Conservation (phyloP, 164 flowering plant species). For the Cinnamomum chago region DNA sequence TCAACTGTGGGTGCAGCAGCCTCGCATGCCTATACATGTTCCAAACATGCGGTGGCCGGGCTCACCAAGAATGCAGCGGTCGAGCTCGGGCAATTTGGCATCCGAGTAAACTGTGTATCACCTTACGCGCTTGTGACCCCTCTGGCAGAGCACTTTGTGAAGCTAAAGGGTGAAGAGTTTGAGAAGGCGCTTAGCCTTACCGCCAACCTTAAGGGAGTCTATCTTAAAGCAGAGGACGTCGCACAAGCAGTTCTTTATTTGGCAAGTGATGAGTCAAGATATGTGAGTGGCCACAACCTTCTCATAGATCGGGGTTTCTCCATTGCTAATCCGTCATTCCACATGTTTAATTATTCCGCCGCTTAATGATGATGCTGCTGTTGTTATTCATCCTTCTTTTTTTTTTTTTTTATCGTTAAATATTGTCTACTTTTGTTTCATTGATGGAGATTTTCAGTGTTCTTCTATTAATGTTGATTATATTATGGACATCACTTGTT, state of each 20-base stretch:
- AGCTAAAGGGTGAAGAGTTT: conserved; percentile 8
- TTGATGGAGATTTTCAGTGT: no score
- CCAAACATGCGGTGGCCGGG: conserved; percentile 18
- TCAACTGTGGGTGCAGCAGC: background rate
- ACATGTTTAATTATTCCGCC: conserved; percentile 13
- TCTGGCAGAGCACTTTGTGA: conserved; percentile 1
- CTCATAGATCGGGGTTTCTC: conserved; percentile 36
- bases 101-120: conserved; percentile 32
- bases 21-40: conserved; percentile 2
- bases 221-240: conserved; percentile 16
- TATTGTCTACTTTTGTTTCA: no score
- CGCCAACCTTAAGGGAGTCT: conserved; percentile 15
- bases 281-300: conserved; percentile 37
- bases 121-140: conserved; percentile 58
- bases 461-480: no score
- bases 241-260: conserved; percentile 20
- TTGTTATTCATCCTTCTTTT: no score
- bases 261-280: conserved; percentile 33
- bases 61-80: conserved; percentile 13
- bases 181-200: background rate
- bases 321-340: conserved; percentile 17
- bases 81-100: conserved; percentile 21
- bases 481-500: no score
- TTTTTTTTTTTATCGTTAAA: no score
- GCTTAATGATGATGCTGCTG: no score